These are phyloP conservation scores for Neonectria ditissima DNA, from an alignment of 2,329 filamentous ascomycete species.

Conservation along the genomic window DNA sequence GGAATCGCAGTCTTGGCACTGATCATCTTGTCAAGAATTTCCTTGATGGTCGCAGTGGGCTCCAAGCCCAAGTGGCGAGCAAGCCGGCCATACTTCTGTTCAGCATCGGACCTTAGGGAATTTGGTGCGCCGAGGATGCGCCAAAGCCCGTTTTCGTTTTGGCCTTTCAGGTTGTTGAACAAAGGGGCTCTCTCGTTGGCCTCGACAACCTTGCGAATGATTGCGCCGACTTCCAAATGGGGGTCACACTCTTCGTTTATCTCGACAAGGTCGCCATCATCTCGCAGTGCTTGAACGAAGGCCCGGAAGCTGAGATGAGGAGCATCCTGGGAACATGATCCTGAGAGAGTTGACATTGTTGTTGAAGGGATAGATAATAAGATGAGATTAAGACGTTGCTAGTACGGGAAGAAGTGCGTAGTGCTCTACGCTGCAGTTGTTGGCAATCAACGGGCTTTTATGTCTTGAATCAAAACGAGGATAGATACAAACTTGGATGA, in stretches of 20 bases:
- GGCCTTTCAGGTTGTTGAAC: constrained; percentile 64
- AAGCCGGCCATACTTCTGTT: constrained; percentile 55
- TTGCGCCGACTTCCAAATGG: constrained; percentile 59
- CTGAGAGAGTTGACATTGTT: constrained; percentile 24
- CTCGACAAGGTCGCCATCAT: constrained; percentile 58
- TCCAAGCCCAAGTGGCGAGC: constrained; percentile 57
- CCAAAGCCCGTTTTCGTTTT: constrained; percentile 53
- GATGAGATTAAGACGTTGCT: too few species aligned
- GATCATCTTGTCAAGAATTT: constrained; percentile 56
- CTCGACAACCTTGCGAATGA: constrained; percentile 60
- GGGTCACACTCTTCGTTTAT: constrained; percentile 58
- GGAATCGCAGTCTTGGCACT: constrained; percentile 47
- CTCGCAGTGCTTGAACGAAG: constrained; percentile 30
- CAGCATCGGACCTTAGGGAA: constrained; percentile 40
- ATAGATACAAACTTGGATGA: neutral
- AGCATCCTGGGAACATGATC: constrained; percentile 6
- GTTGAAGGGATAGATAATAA: neutral
- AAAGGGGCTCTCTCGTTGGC: constrained; percentile 60
- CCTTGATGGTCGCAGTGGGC: constrained; percentile 37
- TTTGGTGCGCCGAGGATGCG: constrained; percentile 61
- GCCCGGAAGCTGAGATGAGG: constrained; percentile 43
- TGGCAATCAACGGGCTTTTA: too few species aligned
- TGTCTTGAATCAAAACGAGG: too few species aligned
- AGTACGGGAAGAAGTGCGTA: too few species aligned
- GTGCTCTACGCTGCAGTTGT: too few species aligned